These are phyloP conservation scores for Paracoccidioides lutzii DNA, from an alignment of 2,329 filamentous ascomycete species.

Conservation along the genomic window DNA sequence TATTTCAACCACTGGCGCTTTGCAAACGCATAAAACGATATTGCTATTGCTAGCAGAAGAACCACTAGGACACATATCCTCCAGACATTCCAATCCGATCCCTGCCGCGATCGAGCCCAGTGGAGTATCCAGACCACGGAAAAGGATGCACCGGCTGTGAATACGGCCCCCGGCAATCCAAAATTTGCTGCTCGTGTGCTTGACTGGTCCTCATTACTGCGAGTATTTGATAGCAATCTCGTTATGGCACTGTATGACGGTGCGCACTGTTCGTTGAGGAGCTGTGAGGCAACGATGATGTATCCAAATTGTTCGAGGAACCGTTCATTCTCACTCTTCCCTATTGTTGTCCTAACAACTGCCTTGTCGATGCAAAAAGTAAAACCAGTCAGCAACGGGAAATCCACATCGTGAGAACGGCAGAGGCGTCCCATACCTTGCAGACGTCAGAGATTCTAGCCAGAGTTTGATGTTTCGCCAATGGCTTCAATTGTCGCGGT, in stretches of 20 bases:
- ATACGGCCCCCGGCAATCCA: conserved; percentile 51
- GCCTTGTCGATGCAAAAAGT: conserved; percentile 34
- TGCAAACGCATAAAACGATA: conserved; percentile 57
- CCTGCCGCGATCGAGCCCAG: conserved; percentile 51
- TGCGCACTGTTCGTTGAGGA: conserved; percentile 53
- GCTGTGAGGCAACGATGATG: conserved; percentile 79
- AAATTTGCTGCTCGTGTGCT: conserved; percentile 32
- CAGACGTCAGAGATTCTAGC: conserved; percentile 34
- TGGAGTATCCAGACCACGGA: conserved; percentile 54
- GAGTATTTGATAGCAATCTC: conserved; percentile 21
- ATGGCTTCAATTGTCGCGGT: conserved; percentile 29
- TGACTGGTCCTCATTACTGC: conserved; percentile 20
- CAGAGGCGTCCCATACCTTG: conserved; percentile 27
- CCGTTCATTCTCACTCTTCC: conserved; percentile 64
- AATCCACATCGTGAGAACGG: background rate
- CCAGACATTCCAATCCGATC: conserved; percentile 28
- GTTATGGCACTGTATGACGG: conserved; percentile 28
- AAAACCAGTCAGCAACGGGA: conserved; percentile 1
- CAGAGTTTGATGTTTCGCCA: conserved; percentile 21
- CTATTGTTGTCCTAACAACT: conserved; percentile 48
- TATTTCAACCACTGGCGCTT: conserved; percentile 72
- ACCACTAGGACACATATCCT: conserved; percentile 27
- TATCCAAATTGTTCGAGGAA: conserved; percentile 92
- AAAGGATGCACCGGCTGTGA: conserved; percentile 52
- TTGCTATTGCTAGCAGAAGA: conserved; percentile 40